Evolutionary conservation across 2,329 filamentous ascomycete genomes (phyloP), one percentile per base, ranked within the genome.

Genomic region (Samsoniella hepiali): DNA sequence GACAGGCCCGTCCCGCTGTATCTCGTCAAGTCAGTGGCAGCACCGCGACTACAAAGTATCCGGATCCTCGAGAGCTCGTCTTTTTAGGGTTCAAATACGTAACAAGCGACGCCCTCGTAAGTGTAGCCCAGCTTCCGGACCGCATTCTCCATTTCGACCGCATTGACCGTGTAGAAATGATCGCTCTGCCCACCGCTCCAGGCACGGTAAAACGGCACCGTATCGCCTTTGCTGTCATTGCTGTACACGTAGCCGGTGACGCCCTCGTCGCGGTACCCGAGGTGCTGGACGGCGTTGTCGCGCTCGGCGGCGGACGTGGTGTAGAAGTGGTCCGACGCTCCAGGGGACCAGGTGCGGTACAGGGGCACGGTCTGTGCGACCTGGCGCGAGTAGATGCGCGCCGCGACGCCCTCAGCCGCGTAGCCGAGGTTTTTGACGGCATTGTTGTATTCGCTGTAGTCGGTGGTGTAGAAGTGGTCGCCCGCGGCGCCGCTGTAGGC

Each of bases 391-490:
- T 49, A 60, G 49, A 64, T 56, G 27, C 42, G 50, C 1, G 53
- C 54, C 3, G 62, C 49, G 6, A 56, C 40, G 5, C 62, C 62
- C 31, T 64, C 62, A n/a, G 56, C 57, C 2, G 49, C 11, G 55
- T 60, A 64, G 15, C 62, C 62, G 10, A 60, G 57, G 5, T 50
- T 60, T 4, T 7, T 60, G 15, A 64, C 57, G 17, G 62, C 62
- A 10, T 64, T 64, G 50, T 60, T 60, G 42, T 64, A 64, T 27
- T 64, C 62, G 13, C n/a, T 29, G 34, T 50, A 64, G 42, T 64
- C n/a, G 11, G 57, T 60, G 22, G 62, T 64, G 62, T 64, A 64
- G 22, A 64, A 64, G 50, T 64, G 62, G 42, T 64, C 62, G 1
- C 29, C 7, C 3, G 57, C 57, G 1, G n/a, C 38, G 32, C 40